Percentiles rank a stretch among this genome's conserved stretches.
These are phyloP conservation scores for Protomyces arabidopsidicola DNA, from an alignment of 1,139 yeast genomes.

Conservation along the genomic window DNA sequence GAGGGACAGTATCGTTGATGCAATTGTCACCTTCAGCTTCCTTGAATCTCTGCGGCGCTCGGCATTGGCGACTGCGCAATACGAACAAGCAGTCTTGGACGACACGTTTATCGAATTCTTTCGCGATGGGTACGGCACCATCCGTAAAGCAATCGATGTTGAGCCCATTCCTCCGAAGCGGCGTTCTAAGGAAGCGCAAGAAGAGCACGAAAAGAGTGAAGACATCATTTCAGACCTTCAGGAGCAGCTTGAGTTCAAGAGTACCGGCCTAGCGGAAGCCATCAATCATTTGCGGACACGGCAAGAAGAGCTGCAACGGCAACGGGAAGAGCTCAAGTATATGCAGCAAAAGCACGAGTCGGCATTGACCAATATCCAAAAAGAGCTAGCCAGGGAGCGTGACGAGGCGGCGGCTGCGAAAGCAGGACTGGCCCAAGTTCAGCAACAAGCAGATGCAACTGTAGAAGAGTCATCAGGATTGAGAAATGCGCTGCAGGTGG, in stretches of 20 bases:
- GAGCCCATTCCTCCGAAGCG: constrained; percentile 72
- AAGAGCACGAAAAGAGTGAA: constrained; percentile 36
- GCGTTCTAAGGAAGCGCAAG: constrained; percentile 46
- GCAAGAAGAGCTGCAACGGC: constrained; percentile 32
- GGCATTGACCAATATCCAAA: constrained; percentile 27
- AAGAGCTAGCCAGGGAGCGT: constrained; percentile 31
- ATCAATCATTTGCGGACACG: constrained; percentile 32
- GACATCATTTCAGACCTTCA: constrained; percentile 40
- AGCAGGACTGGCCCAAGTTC: constrained; percentile 6
- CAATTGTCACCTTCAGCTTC: constrained; percentile 61
- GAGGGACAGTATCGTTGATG: constrained; percentile 68
- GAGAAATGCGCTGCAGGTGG: constrained; percentile 33
- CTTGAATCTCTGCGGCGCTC: constrained; percentile 41
- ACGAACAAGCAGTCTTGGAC: constrained; percentile 77
- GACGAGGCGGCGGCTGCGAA: constrained; percentile 29
- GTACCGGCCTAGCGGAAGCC: constrained; percentile 33
- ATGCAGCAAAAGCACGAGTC: constrained; percentile 31
- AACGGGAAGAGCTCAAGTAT: constrained; percentile 31
- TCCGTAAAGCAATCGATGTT: constrained; percentile 65
- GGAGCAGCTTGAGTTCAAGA: constrained; percentile 32
- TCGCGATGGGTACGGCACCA: constrained; percentile 64
- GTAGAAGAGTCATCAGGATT: constrained; percentile 6
- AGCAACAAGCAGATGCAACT: constrained; percentile 15
- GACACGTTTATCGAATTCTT: constrained; percentile 49
- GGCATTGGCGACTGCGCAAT: constrained; percentile 49